A percentile compares a stretch with the other conserved stretches of the same genome.
phyloP scores from a whole-genome alignment of 2,329 filamentous ascomycete genomes.

The Aureobasidium musti region DNA sequence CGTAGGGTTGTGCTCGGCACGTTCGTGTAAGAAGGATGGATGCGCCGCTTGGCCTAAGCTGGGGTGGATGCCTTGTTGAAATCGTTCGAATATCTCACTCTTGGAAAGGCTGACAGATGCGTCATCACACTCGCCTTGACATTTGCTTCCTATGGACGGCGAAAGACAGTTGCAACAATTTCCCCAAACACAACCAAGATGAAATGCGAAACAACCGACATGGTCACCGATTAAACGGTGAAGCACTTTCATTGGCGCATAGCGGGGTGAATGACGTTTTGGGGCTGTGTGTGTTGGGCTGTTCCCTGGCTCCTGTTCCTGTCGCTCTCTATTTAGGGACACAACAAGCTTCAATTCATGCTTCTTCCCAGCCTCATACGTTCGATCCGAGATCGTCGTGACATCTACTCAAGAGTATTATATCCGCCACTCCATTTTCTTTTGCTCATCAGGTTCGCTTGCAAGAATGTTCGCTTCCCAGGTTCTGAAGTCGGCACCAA shows the following conservation, averaged over 20 bases:
- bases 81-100: background rate
- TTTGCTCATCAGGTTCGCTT: too few relatives aligned
- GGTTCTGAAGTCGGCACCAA: background rate
- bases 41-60: slow-evolving; percentile 1
- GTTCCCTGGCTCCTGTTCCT: slow-evolving; percentile 1
- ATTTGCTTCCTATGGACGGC: background rate
- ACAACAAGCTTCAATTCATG: slow-evolving; percentile 16
- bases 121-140: slow-evolving; percentile 15
- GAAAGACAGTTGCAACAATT: background rate
- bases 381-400: background rate
- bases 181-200: background rate
- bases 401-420: background rate
- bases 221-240: background rate
- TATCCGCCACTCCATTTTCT: too few relatives aligned
- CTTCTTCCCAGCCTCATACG: background rate
- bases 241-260: slow-evolving; percentile 23
- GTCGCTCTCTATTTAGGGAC: slow-evolving; percentile 3
- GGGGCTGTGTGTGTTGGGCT: slow-evolving; percentile 16
- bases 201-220: slow-evolving; percentile 10
- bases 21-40: slow-evolving; percentile 8
- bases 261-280: slow-evolving; percentile 17
- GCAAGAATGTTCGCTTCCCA: too few relatives aligned
- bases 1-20: slow-evolving; percentile 22
- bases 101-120: background rate
- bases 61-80: background rate